Conservation (phyloP, 2,329 filamentous ascomycete species). For the Exutisphaerella laricina region DNA sequence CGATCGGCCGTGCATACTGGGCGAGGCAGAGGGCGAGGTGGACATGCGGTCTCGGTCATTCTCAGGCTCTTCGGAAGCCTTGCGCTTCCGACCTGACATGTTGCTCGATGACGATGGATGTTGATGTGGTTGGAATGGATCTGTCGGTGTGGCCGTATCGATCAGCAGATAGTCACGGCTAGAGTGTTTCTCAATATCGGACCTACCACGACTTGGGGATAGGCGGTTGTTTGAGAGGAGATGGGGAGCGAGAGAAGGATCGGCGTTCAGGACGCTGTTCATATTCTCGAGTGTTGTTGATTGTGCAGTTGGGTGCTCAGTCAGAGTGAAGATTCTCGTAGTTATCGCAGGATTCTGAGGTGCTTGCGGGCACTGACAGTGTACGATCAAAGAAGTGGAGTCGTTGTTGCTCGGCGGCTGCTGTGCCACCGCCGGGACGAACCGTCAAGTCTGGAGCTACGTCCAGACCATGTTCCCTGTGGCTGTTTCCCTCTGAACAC, state of each 20-base stretch:
- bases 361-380: too few species aligned
- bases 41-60: constrained; percentile 81
- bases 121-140: constrained; percentile 36
- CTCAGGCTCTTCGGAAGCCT: constrained; percentile 68
- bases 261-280: constrained; percentile 51
- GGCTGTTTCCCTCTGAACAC: too few species aligned
- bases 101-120: constrained; percentile 22
- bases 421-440: too few species aligned
- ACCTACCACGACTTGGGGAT: constrained; percentile 41
- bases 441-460: too few species aligned
- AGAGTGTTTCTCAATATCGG: not conserved
- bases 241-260: constrained; percentile 54
- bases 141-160: constrained; percentile 10
- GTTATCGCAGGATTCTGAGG: too few species aligned
- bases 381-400: too few species aligned
- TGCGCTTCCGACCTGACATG: constrained; percentile 66
- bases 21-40: constrained; percentile 77
- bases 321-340: too few species aligned
- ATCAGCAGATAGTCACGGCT: not conserved
- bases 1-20: constrained; percentile 63
- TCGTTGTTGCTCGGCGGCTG: too few species aligned
- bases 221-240: constrained; percentile 56
- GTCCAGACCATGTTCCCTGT: too few species aligned
- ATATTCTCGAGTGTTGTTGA: constrained; percentile 41
- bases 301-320: too few species aligned